These are phyloP conservation scores for Begonia loranthoides DNA, from an alignment of 306 rosid genomes.

Conservation along the genomic window DNA sequence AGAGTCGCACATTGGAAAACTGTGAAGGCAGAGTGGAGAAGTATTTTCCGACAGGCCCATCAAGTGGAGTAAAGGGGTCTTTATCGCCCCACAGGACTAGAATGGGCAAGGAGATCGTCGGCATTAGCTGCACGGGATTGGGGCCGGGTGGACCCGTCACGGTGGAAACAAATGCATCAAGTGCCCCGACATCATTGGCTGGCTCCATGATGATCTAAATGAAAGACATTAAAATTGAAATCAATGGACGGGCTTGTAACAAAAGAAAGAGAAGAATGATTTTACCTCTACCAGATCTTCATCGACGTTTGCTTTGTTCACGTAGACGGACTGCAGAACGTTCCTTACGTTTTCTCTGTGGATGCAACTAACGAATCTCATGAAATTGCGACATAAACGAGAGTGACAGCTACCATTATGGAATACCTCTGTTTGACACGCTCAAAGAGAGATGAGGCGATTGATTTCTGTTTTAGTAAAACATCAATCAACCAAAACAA, in stretches of 20 bases:
- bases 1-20: slow-evolving; percentile 39
- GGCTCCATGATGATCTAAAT: slow-evolving; percentile 72
- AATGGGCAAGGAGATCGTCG: slow-evolving; percentile 51
- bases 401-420: neutral
- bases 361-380: slow-evolving; percentile 1
- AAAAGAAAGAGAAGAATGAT: neutral
- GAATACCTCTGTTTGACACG: slow-evolving; percentile 66
- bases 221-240: neutral
- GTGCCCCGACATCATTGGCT: slow-evolving; percentile 57
- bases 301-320: slow-evolving; percentile 69
- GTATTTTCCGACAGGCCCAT: slow-evolving; percentile 89
- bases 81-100: slow-evolving; percentile 78
- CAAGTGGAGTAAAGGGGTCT: slow-evolving; percentile 88
- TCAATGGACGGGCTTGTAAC: neutral
- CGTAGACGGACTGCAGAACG: slow-evolving; percentile 57
- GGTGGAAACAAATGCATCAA: slow-evolving; percentile 74
- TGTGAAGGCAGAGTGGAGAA: slow-evolving; percentile 46
- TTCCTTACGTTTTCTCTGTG: slow-evolving; percentile 67
- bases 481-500: slow-evolving; percentile 72
- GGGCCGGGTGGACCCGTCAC: slow-evolving; percentile 96
- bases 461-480: slow-evolving; percentile 49
- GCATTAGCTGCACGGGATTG: slow-evolving; percentile 58
- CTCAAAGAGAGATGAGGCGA: slow-evolving; percentile 64
- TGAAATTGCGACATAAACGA: neutral
- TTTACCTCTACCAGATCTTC: slow-evolving; percentile 76